Conservation (phyloP, 768 basidiomycete species). For the Chiua virens region DNA sequence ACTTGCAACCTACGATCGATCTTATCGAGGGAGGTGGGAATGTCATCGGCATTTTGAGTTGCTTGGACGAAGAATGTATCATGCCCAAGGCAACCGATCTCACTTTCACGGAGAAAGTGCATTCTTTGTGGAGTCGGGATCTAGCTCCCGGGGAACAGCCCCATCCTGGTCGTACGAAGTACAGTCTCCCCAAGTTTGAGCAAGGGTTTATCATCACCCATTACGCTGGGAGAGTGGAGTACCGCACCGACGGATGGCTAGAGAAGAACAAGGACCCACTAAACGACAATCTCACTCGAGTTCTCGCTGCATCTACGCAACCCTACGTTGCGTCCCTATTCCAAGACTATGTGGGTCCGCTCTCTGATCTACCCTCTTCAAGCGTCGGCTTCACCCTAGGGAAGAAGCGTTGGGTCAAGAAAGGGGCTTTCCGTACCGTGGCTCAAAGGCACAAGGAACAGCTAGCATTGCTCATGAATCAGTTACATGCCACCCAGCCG, state of each 20-base stretch:
- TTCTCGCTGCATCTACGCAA: constrained; percentile 81
- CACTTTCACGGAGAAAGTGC: constrained; percentile 92
- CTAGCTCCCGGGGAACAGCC: constrained; percentile 43
- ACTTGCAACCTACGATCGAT: constrained; percentile 97
- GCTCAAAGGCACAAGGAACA: constrained; percentile 96
- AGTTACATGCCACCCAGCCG: constrained; percentile 91
- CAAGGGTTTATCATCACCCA: constrained; percentile 95
- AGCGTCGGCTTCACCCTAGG: constrained; percentile 39
- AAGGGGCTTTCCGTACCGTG: constrained; percentile 95
- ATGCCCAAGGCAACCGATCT: constrained; percentile 98
- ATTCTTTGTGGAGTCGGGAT: constrained; percentile 64
- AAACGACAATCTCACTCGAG: constrained; percentile 91
- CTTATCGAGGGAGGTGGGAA: constrained; percentile 81
- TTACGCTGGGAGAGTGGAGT: constrained; percentile 96
- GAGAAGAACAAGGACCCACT: constrained; percentile 99
- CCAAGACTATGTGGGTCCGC: constrained; percentile 67
- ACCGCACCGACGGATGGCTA: constrained; percentile 93
- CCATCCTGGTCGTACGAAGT: constrained; percentile 82
- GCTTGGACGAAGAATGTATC: constrained; percentile 97
- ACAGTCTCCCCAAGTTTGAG: constrained; percentile 82
- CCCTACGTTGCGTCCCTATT: constrained; percentile 83
- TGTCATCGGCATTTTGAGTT: constrained; percentile 86
- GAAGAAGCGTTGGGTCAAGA: constrained; percentile 81
- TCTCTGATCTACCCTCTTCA: constrained; percentile 31
- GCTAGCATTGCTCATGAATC: constrained; percentile 84